Base-by-base conservation (phyloP, 164 flowering plant species). In the Magnolia sinica region DNA sequence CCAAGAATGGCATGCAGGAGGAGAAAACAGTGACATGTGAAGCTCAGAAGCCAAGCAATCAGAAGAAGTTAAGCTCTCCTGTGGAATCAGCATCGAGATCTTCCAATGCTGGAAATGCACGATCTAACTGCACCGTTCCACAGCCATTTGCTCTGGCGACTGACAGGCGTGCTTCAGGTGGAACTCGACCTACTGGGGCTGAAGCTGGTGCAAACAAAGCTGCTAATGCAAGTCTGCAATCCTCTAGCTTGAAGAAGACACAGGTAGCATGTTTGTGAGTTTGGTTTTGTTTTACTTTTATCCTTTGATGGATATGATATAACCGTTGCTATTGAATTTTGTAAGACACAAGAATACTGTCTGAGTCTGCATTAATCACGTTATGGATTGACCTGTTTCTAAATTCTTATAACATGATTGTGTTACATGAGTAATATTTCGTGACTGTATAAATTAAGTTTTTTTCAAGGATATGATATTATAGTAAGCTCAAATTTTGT, bases 71-170 rank as follows among this genome's bases (percentile, higher is more conserved):
- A 55, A 74, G 75, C 70, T 73, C 85, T 16, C 83, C 79, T n/a
- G 58, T 52, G 16, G 86, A 86, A 59, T 70, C 84, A 27, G 66
- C 76, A 20, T 65, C 84, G 71, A 89, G 77, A 82, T 75, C 86
- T 77, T 50, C 80, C 74, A 74, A 77, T 79, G 71, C 19, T 64
- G 84, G 83, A 79, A 89, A 82, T 83, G 80, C 67, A 55, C 83
- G 85, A 66, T 72, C 82, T 67, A 87, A 84, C 37, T 78, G 64
- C 80, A 88, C 94, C 66, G 86, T 89, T 72, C 90, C 98, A 0
- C 90, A 86, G 73, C 97, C 98, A 68, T 95, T 93, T 87, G 75
- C 95, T 73, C 72, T 91, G 78, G 97, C 94, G 64, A 94, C 97
- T 79, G 98, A 91, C 63, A 91, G 86, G 84, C 93, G 90, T 79